Base-by-base conservation (phyloP, 768 basidiomycete genomes). In the Boletus vinaceobasis region DNA sequence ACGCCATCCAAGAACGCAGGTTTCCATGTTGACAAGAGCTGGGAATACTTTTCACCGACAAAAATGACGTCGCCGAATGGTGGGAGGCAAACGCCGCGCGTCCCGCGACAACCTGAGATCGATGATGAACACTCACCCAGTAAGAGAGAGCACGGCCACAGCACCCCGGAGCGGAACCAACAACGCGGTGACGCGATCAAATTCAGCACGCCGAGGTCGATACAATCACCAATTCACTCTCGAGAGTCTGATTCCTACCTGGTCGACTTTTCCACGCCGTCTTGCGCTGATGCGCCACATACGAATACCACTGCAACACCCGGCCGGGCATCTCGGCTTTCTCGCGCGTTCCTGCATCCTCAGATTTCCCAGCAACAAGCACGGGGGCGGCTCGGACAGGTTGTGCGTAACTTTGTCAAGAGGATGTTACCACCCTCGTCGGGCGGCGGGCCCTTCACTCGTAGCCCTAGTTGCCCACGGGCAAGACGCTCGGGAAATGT, bases 361-460 rank as follows among this genome's bases (percentile, higher is more conserved):
- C 46, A 15, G 29, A 40, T 17, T 4, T 19, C 15, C 14, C 53
- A 27, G 27, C 55, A 39, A 11, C 56, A 48, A 1, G 44, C 52
- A 4, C 42, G 59, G 15, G 59, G 62, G 50, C 62, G 64, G 13
- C 48, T 68, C 0, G 62, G 62, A 14, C 62, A 47, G 37, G 62
- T 54, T 5, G 56, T 69, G 43, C 68, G 63, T 13, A 53, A 56
- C 7, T 50, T 69, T 44, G 59, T 71, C 4, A 62, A 56, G 56
- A 58, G 23, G 38, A 60, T 69, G 48, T 21, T 62, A 4, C 64
- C 52, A 35, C 56, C 60, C 14, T 56, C 51, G 43, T 44, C 62
- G 19, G 45, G 49, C 0, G 43, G 52, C 15, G 52, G 43, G 26
- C 36, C 48, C 4, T 38, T 23, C 19, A 19, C 13, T n/a, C 27